These are phyloP conservation scores for Starmerella apis DNA, from an alignment of 805 yeast species.

Conservation along the genomic window DNA sequence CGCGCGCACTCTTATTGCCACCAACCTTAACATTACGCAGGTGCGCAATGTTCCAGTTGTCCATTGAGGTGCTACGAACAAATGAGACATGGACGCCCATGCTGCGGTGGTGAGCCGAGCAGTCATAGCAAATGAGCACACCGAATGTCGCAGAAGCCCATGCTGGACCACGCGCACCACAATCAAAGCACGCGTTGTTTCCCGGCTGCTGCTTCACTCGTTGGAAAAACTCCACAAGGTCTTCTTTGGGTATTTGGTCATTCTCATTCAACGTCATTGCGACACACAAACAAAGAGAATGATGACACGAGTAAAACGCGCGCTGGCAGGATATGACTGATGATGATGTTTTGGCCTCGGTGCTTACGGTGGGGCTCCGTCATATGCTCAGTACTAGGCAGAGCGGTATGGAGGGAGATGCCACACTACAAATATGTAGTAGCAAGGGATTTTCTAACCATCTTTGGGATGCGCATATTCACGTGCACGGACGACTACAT, in stretches of 20 bases:
- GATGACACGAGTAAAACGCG: background rate
- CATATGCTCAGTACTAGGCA: too few species aligned
- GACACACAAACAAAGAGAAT: background rate
- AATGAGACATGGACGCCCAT: conserved; percentile 93
- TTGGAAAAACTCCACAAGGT: conserved; percentile 53
- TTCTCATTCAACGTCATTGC: conserved; percentile 17
- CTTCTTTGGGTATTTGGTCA: conserved; percentile 42
- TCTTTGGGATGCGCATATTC: too few species aligned
- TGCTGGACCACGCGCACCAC: conserved; percentile 87
- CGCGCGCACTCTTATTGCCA: conserved; percentile 80
- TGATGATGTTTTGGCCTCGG: too few species aligned
- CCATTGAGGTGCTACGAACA: conserved; percentile 84
- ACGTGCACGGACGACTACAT: background rate
- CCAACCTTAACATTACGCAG: conserved; percentile 87
- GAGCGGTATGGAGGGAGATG: too few species aligned
- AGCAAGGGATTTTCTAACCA: too few species aligned
- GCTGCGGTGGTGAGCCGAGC: conserved; percentile 91
- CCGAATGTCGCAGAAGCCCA: conserved; percentile 99
- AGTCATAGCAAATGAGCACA: conserved; percentile 80
- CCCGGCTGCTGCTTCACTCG: conserved; percentile 56
- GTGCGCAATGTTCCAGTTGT: conserved; percentile 87
- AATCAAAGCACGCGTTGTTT: conserved; percentile 79
- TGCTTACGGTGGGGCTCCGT: too few species aligned
- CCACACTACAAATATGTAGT: too few species aligned
- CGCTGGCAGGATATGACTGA: too few species aligned